Conservation (phyloP, 306 rosid species). For the Biancaea sappan region DNA sequence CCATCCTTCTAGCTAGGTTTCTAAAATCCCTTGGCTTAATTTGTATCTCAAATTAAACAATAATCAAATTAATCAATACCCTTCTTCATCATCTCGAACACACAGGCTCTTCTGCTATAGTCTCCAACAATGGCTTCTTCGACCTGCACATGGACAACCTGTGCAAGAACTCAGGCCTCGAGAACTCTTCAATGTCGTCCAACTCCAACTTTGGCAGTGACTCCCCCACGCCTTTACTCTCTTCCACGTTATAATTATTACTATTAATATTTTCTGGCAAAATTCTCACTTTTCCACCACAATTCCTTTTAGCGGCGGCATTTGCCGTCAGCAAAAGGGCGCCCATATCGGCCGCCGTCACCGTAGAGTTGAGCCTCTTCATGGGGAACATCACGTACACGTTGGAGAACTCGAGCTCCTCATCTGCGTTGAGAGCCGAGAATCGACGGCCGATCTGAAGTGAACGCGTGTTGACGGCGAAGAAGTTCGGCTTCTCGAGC, state of each 20-base stretch:
- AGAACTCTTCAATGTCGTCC: constrained; percentile 68
- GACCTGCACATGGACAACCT: constrained; percentile 74
- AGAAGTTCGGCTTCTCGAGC: constrained; percentile 80
- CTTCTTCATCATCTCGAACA: constrained; percentile 34
- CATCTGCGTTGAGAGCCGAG: constrained; percentile 69
- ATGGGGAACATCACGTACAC: constrained; percentile 74
- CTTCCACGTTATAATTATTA: not conserved
- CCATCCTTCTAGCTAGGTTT: not conserved
- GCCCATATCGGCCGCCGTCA: constrained; percentile 66
- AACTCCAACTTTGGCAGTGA: constrained; percentile 43
- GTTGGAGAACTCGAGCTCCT: constrained; percentile 64
- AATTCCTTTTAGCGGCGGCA: constrained; percentile 39
- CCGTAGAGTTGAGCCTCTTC: constrained; percentile 68
- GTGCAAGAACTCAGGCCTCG: constrained; percentile 54
- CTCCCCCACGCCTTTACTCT: not conserved
- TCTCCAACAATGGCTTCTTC: constrained; percentile 81
- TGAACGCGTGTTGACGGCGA: constrained; percentile 55
- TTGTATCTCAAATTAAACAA: no score
- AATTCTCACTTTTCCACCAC: constrained; percentile 37
- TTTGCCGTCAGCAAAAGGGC: constrained; percentile 56
- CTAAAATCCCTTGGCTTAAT: not conserved
- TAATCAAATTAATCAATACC: no score
- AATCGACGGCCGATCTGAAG: constrained; percentile 60
- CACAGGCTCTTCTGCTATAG: constrained; percentile 69
- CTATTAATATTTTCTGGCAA: constrained; percentile 25